These are phyloP conservation scores for Gossypium turneri DNA, from an alignment of 345 rosid genomes.

Conservation along the genomic window DNA sequence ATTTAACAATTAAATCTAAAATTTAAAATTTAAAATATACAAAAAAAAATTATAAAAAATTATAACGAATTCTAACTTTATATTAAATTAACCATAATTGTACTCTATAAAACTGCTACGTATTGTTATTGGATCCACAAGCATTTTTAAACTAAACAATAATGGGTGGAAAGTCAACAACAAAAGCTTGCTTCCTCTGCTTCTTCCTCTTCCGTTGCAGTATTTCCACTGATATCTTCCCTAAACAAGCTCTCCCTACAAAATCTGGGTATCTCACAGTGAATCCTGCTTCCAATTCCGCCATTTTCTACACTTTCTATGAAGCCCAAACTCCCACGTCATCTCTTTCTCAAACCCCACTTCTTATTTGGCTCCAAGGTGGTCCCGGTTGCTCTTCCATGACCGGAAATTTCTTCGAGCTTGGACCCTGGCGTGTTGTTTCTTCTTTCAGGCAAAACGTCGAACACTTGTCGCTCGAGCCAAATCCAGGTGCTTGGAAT, in stretches of 20 bases:
- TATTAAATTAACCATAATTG: too few relatives aligned
- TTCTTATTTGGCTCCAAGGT: slow-evolving; percentile 84
- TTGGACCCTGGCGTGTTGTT: slow-evolving; percentile 66
- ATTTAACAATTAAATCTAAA: too few relatives aligned
- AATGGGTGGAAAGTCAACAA: background rate
- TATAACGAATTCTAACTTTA: too few relatives aligned
- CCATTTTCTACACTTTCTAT: slow-evolving; percentile 73
- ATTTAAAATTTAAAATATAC: too few relatives aligned
- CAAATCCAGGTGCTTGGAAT: slow-evolving; percentile 73
- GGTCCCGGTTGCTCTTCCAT: slow-evolving; percentile 97
- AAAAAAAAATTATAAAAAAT: too few relatives aligned
- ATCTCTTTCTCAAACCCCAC: slow-evolving; percentile 49
- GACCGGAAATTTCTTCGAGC: slow-evolving; percentile 75
- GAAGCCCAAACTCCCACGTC: slow-evolving; percentile 55
- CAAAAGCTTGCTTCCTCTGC: background rate
- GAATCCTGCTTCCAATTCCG: slow-evolving; percentile 32
- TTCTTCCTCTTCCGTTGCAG: background rate
- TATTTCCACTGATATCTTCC: background rate
- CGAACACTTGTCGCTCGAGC: slow-evolving; percentile 33
- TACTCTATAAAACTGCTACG: too few relatives aligned
- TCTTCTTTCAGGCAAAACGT: slow-evolving; percentile 17
- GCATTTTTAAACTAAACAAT: background rate
- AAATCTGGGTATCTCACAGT: background rate
- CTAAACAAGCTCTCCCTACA: background rate
- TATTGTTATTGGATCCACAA: background rate